A percentile compares a stretch with the other conserved stretches of the same genome.
These are phyloP conservation scores for Circinella umbellata DNA, from an alignment of 371 early-diverging fungal species.

Conservation along the genomic window DNA sequence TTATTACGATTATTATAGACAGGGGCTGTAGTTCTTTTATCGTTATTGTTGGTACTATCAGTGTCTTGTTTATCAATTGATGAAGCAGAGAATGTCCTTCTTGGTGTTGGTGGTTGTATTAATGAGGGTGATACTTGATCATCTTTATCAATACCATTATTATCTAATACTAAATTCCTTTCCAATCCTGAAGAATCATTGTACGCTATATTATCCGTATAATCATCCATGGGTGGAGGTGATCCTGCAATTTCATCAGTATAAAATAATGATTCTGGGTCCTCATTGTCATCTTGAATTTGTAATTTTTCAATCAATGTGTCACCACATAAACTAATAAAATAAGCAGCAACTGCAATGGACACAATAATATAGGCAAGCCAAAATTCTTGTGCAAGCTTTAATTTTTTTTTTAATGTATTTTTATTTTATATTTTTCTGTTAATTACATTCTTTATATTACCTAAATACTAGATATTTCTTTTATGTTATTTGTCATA, in stretches of 20 bases:
- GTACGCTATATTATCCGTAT: too few relatives aligned
- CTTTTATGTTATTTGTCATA: too few relatives aligned
- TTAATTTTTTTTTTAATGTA: not conserved
- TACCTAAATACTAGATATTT: too few relatives aligned
- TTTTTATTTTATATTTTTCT: too few relatives aligned
- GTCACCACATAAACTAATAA: slow-evolving; percentile 31
- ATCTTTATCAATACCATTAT: too few relatives aligned
- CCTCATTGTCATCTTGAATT: slow-evolving; percentile 19
- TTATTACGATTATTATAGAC: too few relatives aligned
- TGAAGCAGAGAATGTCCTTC: too few relatives aligned
- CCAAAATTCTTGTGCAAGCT: slow-evolving; percentile 36
- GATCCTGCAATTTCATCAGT: not conserved
- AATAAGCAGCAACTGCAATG: slow-evolving; percentile 29
- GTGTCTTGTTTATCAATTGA: not conserved
- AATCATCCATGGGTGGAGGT: not conserved
- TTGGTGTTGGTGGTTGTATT: too few relatives aligned
- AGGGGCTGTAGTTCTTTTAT: too few relatives aligned
- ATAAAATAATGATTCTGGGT: not conserved
- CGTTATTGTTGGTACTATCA: not conserved
- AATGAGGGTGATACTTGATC: too few relatives aligned
- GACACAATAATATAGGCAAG: slow-evolving; percentile 25
- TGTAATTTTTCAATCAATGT: slow-evolving; percentile 23
- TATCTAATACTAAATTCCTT: not conserved
- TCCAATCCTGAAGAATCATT: not conserved
- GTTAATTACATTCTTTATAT: too few relatives aligned